Evolutionary conservation across 2,329 filamentous ascomycete genomes (phyloP).

Genomic region (Talaromyces atroroseus): DNA sequence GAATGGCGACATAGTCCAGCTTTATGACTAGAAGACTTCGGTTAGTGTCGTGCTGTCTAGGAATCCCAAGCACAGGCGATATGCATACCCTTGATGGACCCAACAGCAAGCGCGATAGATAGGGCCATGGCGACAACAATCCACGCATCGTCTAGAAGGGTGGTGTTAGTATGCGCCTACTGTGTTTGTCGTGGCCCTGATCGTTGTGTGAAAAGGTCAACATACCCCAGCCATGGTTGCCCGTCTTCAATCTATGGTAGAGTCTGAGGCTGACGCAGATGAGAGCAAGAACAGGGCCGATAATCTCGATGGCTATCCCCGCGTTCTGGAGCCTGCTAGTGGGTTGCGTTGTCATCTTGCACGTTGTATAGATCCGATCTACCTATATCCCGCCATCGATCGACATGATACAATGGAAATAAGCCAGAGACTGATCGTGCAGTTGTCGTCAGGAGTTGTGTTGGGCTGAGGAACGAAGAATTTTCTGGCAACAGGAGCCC

Average conservation of each 20-base stretch:
- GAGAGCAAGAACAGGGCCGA: background rate
- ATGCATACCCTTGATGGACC: background rate
- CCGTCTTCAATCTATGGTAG: background rate
- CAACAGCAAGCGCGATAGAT: background rate
- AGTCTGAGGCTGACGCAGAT: background rate
- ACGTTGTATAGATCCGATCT: background rate
- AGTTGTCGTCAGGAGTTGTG: no score
- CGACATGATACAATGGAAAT: background rate
- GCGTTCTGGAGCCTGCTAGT: background rate
- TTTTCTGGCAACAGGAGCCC: no score
- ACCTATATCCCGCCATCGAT: background rate
- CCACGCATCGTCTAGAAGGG: background rate
- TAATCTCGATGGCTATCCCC: background rate
- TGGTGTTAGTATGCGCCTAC: background rate
- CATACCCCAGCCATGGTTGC: slow-evolving; percentile 1
- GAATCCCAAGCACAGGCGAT: background rate
- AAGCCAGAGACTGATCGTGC: background rate
- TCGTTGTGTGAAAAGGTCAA: background rate
- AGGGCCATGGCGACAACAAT: slow-evolving; percentile 3
- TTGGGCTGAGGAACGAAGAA: no score
- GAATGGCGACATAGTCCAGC: background rate
- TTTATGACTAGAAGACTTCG: background rate
- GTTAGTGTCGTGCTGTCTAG: background rate
- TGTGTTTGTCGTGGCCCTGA: no score
- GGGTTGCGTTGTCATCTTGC: background rate